phyloP scores from a whole-genome alignment of 2,329 filamentous ascomycete species.

The Stagonosporopsis cucurbitacearum region DNA sequence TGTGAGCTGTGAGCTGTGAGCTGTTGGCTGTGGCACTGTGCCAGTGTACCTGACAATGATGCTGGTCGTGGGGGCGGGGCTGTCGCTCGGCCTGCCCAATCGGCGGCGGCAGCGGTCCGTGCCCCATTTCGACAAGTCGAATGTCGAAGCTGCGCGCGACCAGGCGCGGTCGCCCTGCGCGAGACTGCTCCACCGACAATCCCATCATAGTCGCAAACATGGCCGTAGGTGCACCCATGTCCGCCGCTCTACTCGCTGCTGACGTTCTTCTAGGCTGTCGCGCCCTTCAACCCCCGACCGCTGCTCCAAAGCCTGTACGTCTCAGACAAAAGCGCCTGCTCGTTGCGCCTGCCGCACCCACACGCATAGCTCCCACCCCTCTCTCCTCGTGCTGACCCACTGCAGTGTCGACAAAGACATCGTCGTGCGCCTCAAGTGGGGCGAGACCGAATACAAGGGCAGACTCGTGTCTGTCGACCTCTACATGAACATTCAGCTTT shows the following conservation, averaged over 20 bases:
- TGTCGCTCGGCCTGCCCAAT: neutral
- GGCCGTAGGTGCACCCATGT: conserved; percentile 40
- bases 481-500: conserved; percentile 98
- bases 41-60: neutral
- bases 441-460: conserved; percentile 96
- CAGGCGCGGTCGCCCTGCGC: neutral
- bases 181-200: neutral
- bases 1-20: neutral
- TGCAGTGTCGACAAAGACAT: conserved; percentile 85
- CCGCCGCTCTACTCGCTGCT: conserved; percentile 12
- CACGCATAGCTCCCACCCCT: neutral
- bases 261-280: conserved; percentile 55
- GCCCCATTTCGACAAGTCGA: conserved; percentile 14
- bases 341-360: neutral
- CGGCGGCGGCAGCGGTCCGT: conserved; percentile 2
- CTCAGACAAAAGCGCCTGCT: neutral
- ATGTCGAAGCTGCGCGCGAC: conserved; percentile 23
- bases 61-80: conserved; percentile 10
- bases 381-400: conserved; percentile 16
- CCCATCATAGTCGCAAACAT: conserved; percentile 38
- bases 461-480: conserved; percentile 90
- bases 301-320: conserved; percentile 90
- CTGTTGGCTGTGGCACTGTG: neutral
- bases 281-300: conserved; percentile 94
- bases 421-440: conserved; percentile 95